phyloP scores from a whole-genome alignment of 2,329 filamentous ascomycete species.

The Exophiala sideris region DNA sequence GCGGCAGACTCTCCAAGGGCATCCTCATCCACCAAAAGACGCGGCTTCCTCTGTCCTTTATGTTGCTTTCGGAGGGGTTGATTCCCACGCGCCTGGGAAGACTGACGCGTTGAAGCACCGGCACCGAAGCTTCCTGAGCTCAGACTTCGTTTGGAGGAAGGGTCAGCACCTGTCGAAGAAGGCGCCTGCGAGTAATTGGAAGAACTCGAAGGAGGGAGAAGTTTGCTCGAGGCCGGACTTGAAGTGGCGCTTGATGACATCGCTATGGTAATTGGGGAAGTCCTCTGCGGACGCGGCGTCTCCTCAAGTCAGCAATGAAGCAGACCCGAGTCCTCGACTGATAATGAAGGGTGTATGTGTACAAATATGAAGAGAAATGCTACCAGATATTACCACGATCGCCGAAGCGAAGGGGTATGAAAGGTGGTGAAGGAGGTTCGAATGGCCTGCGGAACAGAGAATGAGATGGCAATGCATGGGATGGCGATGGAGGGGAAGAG shows the following conservation, averaged over 20 bases:
- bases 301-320: conserved; percentile 23
- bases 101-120: conserved; percentile 37
- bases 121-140: conserved; percentile 41
- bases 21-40: conserved; percentile 75
- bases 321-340: conserved; percentile 25
- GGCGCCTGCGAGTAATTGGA: conserved; percentile 23
- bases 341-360: neutral
- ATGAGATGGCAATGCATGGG: conserved; percentile 10
- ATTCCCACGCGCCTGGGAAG: conserved; percentile 58
- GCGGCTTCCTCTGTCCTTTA: conserved; percentile 72
- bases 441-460: neutral
- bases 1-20: conserved; percentile 72
- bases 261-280: conserved; percentile 14
- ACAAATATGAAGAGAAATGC: neutral
- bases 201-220: conserved; percentile 14
- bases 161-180: conserved; percentile 9
- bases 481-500: neutral
- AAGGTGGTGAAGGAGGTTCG: neutral
- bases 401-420: conserved; percentile 22
- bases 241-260: conserved; percentile 28
- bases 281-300: conserved; percentile 9
- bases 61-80: conserved; percentile 79
- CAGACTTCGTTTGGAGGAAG: conserved; percentile 35
- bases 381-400: conserved; percentile 13
- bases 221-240: conserved; percentile 19